Evolutionary conservation across 768 basidiomycete species (phyloP).

Genomic region (Leccinum uliginosum): DNA sequence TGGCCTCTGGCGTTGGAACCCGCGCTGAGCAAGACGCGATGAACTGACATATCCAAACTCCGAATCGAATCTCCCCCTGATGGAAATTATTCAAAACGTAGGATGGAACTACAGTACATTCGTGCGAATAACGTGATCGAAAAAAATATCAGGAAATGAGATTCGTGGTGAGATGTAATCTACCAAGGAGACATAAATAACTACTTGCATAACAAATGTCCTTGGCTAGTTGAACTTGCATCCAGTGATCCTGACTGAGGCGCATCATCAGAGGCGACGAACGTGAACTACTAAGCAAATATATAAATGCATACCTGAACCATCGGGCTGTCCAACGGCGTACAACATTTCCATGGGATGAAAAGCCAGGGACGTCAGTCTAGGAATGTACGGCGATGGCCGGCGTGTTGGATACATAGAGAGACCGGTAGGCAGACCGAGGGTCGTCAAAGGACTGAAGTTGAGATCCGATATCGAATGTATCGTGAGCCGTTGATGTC

Average conservation of each 20-base stretch:
- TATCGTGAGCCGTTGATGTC: conserved; percentile 58
- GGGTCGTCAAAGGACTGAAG: conserved; percentile 34
- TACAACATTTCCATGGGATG: conserved; percentile 87
- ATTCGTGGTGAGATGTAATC: conserved; percentile 15
- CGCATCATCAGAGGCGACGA: conserved; percentile 2
- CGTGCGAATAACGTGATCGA: conserved; percentile 1
- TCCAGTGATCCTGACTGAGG: conserved; percentile 52
- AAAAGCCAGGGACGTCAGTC: conserved; percentile 65
- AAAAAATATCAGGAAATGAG: conserved; percentile 5
- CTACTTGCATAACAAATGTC: neutral
- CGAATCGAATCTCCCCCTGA: neutral
- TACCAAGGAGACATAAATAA: neutral
- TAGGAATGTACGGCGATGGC: conserved; percentile 57
- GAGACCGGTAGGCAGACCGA: conserved; percentile 52
- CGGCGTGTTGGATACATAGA: conserved; percentile 50
- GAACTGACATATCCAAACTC: neutral
- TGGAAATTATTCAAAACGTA: neutral
- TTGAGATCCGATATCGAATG: conserved; percentile 46
- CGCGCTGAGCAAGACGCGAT: conserved; percentile 32
- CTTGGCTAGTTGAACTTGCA: conserved; percentile 42
- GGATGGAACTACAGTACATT: neutral
- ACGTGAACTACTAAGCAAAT: neutral
- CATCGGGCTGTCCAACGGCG: conserved; percentile 69
- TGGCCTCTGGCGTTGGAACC: conserved; percentile 51
- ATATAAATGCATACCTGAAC: conserved; percentile 39